Conservation (phyloP, 805 yeast species). For the Wickerhamiella dianesei region DNA sequence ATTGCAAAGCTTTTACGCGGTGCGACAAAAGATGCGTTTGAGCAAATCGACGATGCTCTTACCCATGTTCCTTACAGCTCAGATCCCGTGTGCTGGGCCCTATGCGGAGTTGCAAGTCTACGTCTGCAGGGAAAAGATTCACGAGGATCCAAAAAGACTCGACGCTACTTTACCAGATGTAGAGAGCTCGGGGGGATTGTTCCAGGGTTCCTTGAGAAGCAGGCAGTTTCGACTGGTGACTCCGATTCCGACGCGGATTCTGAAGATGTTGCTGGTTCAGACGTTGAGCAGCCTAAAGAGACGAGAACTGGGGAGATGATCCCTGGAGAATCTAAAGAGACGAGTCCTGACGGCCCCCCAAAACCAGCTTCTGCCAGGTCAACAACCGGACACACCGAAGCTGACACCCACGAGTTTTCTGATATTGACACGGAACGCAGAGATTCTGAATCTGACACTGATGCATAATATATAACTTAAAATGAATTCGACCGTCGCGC, state of each 20-base stretch:
- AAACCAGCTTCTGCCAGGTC: too few relatives aligned
- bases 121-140: not conserved
- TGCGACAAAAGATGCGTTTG: constrained; percentile 6
- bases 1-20: constrained; percentile 4
- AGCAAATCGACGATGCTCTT: constrained; percentile 8
- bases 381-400: too few relatives aligned
- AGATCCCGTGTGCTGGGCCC: constrained; percentile 12
- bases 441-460: not conserved
- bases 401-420: too few relatives aligned
- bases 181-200: constrained; percentile 13
- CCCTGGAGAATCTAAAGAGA: too few relatives aligned
- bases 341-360: too few relatives aligned
- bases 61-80: constrained; percentile 2
- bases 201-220: constrained; percentile 4
- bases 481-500: too few relatives aligned
- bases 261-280: too few relatives aligned
- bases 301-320: too few relatives aligned
- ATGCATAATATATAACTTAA: too few relatives aligned
- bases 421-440: not conserved
- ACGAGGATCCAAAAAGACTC: not conserved
- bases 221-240: not conserved
- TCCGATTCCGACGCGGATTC: not conserved
- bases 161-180: constrained; percentile 7
- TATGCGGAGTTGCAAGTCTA: constrained; percentile 8
- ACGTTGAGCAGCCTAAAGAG: too few relatives aligned